phyloP scores from a whole-genome alignment of 23 red algal species.

The Pyropia yezoensis region DNA sequence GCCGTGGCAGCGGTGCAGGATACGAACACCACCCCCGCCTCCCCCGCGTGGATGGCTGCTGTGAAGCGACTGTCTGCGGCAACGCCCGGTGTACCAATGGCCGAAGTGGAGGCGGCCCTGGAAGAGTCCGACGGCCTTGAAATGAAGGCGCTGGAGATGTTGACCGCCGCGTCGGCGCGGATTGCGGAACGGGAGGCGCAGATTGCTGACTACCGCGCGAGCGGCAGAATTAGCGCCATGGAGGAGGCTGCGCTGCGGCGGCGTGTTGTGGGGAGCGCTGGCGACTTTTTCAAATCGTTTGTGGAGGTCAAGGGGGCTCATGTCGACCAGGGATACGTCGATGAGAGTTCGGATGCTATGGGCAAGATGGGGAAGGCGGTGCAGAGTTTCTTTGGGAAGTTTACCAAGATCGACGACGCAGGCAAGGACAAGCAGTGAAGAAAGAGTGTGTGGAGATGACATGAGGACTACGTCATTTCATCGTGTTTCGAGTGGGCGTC shows the following conservation, averaged over 20 bases:
- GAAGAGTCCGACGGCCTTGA: background rate
- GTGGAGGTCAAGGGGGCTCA: conserved; percentile 55
- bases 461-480: too few species aligned
- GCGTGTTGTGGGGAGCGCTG: conserved; percentile 46
- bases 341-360: conserved; percentile 44
- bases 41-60: too few species aligned
- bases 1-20: too few species aligned
- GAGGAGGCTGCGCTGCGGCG: conserved; percentile 57
- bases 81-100: too few species aligned
- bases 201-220: background rate
- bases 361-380: conserved; percentile 32
- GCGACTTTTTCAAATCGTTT: conserved; percentile 62
- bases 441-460: too few species aligned
- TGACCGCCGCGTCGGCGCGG: background rate
- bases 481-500: too few species aligned
- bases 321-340: conserved; percentile 59
- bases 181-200: background rate
- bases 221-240: conserved; percentile 29
- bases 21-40: too few species aligned
- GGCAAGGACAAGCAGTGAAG: too few species aligned
- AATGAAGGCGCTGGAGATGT: background rate
- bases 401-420: background rate
- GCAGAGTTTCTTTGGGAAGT: conserved; percentile 33
- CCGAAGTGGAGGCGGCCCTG: background rate
- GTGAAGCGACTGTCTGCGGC: too few species aligned